Evolutionary conservation across 306 rosid species (phyloP).

Genomic region (Trichosanthes cucumerina): DNA sequence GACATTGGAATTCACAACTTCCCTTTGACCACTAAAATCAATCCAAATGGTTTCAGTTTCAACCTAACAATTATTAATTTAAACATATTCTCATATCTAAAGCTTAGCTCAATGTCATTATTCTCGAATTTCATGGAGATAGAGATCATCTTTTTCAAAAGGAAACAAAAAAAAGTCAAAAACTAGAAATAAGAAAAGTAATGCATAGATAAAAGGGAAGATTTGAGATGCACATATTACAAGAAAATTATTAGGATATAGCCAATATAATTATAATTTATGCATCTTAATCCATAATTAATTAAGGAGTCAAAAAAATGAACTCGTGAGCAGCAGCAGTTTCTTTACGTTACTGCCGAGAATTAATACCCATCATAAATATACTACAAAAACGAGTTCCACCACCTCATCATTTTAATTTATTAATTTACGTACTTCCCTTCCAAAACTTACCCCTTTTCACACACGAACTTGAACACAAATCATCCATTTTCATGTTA

Average conservation of each 20-base stretch:
- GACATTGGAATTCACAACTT: not conserved
- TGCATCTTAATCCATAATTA: not conserved
- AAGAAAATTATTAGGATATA: not conserved
- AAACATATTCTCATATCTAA: not conserved
- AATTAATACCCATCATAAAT: slow-evolving; percentile 1
- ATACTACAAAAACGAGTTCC: not conserved
- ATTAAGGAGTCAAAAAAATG: not conserved
- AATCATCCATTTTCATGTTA: too few relatives aligned
- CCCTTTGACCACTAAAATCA: not conserved
- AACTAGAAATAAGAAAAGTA: not conserved
- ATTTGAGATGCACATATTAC: slow-evolving; percentile 6
- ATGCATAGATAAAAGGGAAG: not conserved
- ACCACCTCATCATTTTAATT: not conserved
- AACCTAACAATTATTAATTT: not conserved
- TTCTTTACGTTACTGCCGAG: not conserved
- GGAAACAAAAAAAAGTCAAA: not conserved
- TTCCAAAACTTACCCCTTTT: slow-evolving; percentile 27
- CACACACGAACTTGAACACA: too few relatives aligned
- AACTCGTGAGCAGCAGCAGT: not conserved
- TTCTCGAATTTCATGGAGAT: not conserved
- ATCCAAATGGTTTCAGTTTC: not conserved
- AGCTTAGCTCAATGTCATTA: not conserved
- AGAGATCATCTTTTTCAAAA: not conserved
- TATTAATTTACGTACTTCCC: not conserved
- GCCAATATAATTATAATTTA: not conserved